Evolutionary conservation across 2,329 filamentous ascomycete species (phyloP).

Genomic region (Alternaria metachromatica): DNA sequence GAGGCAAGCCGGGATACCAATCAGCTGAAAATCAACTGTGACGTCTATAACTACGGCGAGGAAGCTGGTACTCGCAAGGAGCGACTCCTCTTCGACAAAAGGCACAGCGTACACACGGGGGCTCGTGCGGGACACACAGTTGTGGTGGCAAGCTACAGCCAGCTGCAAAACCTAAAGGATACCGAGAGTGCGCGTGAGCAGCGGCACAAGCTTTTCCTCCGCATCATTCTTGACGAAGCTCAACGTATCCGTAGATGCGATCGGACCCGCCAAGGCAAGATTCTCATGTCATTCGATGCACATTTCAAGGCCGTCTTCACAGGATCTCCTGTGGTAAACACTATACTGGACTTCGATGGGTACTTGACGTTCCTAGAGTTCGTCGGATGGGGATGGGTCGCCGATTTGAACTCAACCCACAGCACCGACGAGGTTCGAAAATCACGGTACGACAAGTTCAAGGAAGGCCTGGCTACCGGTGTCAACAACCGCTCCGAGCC

Average conservation of each 20-base stretch:
- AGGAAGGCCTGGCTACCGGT: no score
- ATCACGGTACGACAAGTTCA: no score
- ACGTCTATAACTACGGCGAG: background rate
- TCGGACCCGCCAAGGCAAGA: accelerated
- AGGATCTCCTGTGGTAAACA: background rate
- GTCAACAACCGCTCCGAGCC: background rate
- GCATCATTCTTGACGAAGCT: background rate
- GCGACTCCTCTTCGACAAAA: background rate
- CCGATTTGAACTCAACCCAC: background rate
- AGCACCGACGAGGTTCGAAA: no score
- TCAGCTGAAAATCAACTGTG: no score
- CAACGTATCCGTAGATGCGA: background rate
- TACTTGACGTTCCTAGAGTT: background rate
- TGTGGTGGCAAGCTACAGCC: background rate
- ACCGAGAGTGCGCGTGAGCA: background rate
- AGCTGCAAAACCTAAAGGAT: background rate
- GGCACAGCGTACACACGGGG: accelerated
- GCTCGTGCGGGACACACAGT: background rate
- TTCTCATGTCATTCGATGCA: background rate
- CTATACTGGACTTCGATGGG: background rate
- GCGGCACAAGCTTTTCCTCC: background rate
- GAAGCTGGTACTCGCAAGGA: background rate
- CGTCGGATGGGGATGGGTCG: background rate
- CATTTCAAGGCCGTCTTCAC: background rate
- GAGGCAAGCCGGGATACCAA: no score